Evolutionary conservation across 2,329 filamentous ascomycete species (phyloP).

Genomic region (Trichoderma sp.): DNA sequence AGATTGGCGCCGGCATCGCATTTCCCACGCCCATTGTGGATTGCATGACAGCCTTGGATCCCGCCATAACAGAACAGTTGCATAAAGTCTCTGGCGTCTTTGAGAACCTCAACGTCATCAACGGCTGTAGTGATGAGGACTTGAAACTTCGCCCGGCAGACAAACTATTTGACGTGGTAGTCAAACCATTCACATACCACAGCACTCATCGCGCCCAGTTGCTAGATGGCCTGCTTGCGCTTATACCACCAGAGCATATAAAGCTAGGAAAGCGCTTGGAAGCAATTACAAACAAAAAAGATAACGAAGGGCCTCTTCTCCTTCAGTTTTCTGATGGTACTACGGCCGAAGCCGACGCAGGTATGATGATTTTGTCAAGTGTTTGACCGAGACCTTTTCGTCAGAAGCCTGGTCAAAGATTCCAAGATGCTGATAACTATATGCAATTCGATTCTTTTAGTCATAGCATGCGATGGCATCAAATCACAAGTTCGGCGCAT

Average conservation of each 20-base stretch:
- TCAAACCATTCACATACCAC: not conserved
- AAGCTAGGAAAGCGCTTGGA: constrained; percentile 41
- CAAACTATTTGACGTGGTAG: not conserved
- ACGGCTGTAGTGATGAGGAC: constrained; percentile 2
- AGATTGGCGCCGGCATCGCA: constrained; percentile 55
- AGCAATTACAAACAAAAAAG: constrained; percentile 33
- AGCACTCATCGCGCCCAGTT: constrained; percentile 33
- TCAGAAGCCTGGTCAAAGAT: not conserved
- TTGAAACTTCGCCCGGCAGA: constrained; percentile 1
- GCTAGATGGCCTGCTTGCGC: constrained; percentile 43
- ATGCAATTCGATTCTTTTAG: not conserved
- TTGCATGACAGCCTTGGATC: not conserved
- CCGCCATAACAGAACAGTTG: not conserved
- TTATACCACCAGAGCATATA: constrained; percentile 39
- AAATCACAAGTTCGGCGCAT: constrained; percentile 19
- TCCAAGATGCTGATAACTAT: not conserved
- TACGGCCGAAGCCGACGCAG: constrained; percentile 35
- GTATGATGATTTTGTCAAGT: not conserved
- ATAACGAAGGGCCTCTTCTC: constrained; percentile 30
- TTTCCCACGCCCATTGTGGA: constrained; percentile 47
- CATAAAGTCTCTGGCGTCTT: not conserved
- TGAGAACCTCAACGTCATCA: not conserved
- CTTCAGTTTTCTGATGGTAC: constrained; percentile 46
- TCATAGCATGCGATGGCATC: constrained; percentile 26
- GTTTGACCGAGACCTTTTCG: not conserved